phyloP scores from a whole-genome alignment of 805 yeast genomes.

The Myxozyma sirexii region DNA sequence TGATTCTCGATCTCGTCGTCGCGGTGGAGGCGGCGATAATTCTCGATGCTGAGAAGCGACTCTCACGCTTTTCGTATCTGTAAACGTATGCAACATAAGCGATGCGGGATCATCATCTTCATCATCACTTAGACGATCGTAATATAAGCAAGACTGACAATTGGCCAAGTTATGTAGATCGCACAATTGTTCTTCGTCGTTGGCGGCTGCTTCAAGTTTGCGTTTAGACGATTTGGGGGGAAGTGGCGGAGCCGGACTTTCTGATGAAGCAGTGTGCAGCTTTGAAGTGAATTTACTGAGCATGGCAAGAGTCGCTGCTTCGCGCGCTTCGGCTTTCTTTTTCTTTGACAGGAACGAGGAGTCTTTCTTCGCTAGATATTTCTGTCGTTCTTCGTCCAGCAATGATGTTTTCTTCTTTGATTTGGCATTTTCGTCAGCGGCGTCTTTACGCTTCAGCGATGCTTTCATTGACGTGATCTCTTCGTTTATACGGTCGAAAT shows the following conservation, averaged over 20 bases:
- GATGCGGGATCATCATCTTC: slow-evolving; percentile 26
- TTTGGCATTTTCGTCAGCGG: slow-evolving; percentile 4
- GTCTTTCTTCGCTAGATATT: slow-evolving; percentile 13
- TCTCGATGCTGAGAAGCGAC: not conserved
- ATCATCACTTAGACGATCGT: slow-evolving; percentile 31
- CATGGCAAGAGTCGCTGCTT: slow-evolving; percentile 39
- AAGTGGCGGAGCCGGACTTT: slow-evolving; percentile 1
- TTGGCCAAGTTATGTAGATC: slow-evolving; percentile 33
- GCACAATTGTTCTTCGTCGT: slow-evolving; percentile 19
- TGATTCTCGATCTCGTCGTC: not conserved
- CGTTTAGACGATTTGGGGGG: slow-evolving; percentile 11
- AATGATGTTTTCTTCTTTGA: slow-evolving; percentile 17
- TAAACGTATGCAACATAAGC: slow-evolving; percentile 25
- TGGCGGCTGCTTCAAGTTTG: not conserved
- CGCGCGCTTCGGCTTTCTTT: slow-evolving; percentile 35
- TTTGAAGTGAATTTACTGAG: slow-evolving; percentile 40
- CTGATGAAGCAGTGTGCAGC: slow-evolving; percentile 24
- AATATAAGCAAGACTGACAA: slow-evolving; percentile 36
- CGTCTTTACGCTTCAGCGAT: slow-evolving; percentile 17
- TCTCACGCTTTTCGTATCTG: slow-evolving; percentile 6
- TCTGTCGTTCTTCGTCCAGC: slow-evolving; percentile 42
- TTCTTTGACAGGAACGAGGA: slow-evolving; percentile 10
- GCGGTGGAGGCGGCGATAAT: not conserved
- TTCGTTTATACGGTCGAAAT: slow-evolving; percentile 28
- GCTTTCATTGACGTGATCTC: slow-evolving; percentile 31